Conservation (phyloP, 2,329 filamentous ascomycete species). For the Pseudogymnoascus sp. region DNA sequence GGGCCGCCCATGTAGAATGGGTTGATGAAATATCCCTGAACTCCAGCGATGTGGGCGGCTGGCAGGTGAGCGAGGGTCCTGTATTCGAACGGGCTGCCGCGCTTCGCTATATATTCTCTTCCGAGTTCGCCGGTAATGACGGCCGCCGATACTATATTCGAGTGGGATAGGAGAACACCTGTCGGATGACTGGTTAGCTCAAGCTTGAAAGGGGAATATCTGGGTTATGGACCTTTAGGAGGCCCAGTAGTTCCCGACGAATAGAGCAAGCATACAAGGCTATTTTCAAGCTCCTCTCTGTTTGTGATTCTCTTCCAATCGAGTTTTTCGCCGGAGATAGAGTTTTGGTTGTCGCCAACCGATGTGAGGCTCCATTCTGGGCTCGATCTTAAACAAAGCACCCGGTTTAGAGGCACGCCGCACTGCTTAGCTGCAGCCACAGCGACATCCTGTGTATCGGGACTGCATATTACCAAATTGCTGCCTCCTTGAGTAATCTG, state of each 20-base stretch:
- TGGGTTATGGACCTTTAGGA: conserved; percentile 48
- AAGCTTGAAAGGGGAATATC: neutral
- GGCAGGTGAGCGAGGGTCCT: conserved; percentile 38
- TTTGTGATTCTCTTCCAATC: conserved; percentile 51
- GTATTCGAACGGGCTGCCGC: conserved; percentile 27
- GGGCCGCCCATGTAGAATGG: conserved; percentile 37
- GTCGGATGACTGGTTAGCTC: conserved; percentile 25
- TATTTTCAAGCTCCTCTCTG: conserved; percentile 40
- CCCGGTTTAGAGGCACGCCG: conserved; percentile 42
- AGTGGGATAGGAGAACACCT: conserved; percentile 69
- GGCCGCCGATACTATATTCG: conserved; percentile 59
- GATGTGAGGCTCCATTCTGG: conserved; percentile 43
- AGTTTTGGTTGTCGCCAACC: conserved; percentile 54
- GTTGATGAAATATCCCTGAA: conserved; percentile 38
- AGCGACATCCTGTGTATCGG: conserved; percentile 58
- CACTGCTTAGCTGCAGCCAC: conserved; percentile 36
- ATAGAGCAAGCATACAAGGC: conserved; percentile 63
- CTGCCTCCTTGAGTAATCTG: conserved; percentile 63
- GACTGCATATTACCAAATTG: conserved; percentile 56
- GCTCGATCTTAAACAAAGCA: conserved; percentile 55
- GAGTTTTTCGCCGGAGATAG: conserved; percentile 34
- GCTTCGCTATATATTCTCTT: conserved; percentile 21
- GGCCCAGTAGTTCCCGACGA: conserved; percentile 71
- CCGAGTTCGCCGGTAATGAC: conserved; percentile 27
- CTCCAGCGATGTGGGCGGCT: conserved; percentile 38